phyloP scores from a whole-genome alignment of 768 basidiomycete species.

The Cystofilobasidium macerans region DNA sequence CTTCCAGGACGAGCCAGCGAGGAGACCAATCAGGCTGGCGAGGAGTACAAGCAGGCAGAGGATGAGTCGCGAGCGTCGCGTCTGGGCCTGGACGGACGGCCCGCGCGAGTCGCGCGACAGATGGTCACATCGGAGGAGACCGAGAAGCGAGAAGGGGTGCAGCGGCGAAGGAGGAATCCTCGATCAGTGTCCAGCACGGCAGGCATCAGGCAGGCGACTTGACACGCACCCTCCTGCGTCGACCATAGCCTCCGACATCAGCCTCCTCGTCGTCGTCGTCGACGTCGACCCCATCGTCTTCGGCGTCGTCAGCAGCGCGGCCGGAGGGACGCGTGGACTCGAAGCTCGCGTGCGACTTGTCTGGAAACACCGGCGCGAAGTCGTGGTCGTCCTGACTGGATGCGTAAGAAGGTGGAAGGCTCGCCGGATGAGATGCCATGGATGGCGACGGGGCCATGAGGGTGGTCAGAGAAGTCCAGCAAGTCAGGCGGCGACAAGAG shows the following conservation, averaged over 20 bases:
- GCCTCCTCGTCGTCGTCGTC: not conserved
- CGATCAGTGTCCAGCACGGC: not conserved
- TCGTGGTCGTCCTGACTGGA: no score
- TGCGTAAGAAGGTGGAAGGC: no score
- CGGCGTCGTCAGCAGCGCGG: not conserved
- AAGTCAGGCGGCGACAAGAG: no score
- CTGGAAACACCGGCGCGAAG: no score
- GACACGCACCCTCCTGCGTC: not conserved
- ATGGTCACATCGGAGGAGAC: not conserved
- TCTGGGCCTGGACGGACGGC: not conserved
- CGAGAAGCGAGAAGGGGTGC: not conserved
- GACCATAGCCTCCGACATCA: not conserved
- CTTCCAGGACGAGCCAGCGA: constrained; percentile 62
- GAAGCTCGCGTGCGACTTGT: no score
- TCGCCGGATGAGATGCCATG: no score
- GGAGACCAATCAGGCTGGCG: constrained; percentile 59
- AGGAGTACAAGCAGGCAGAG: constrained; percentile 52
- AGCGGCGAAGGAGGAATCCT: not conserved
- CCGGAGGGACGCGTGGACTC: no score
- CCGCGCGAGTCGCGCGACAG: not conserved
- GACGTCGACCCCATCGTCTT: not conserved
- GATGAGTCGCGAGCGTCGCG: constrained; percentile 34
- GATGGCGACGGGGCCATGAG: no score
- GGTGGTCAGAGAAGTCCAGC: no score
- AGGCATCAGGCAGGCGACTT: no score